Percentiles rank a stretch among this genome's conserved stretches.
phyloP scores from a whole-genome alignment of 129 eudicot genomes.

The Saussurea involucrata region DNA sequence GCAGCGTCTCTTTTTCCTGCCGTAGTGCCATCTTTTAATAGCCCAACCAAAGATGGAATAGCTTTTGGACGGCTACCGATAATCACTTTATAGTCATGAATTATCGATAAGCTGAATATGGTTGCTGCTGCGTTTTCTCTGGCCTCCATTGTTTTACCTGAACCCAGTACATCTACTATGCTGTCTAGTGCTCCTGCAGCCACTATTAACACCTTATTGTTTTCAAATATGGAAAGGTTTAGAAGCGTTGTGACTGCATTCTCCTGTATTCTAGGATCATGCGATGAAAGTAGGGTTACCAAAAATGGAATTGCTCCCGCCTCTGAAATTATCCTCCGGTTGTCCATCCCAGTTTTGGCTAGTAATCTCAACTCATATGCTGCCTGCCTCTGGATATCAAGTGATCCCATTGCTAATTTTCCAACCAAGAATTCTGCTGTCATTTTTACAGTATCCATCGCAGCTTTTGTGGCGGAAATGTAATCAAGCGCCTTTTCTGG shows the following conservation, averaged over 20 bases:
- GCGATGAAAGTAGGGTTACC: slow-evolving; percentile 53
- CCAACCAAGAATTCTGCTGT: slow-evolving; percentile 77
- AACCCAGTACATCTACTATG: slow-evolving; percentile 48
- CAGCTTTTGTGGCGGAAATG: slow-evolving; percentile 62
- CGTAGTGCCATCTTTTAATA: slow-evolving; percentile 64
- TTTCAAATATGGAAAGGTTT: slow-evolving; percentile 84
- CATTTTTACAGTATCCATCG: slow-evolving; percentile 66
- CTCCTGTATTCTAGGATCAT: slow-evolving; percentile 73
- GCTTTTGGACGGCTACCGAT: slow-evolving; percentile 76
- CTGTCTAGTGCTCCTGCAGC: slow-evolving; percentile 75
- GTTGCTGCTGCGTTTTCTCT: slow-evolving; percentile 91
- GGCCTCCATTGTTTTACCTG: slow-evolving; percentile 76
- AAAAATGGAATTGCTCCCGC: slow-evolving; percentile 92
- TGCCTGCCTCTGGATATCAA: slow-evolving; percentile 65
- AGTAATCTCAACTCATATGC: slow-evolving; percentile 71
- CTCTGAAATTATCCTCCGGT: slow-evolving; percentile 69
- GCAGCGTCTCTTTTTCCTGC: slow-evolving; percentile 86
- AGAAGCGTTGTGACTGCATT: slow-evolving; percentile 78
- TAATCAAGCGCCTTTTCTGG: slow-evolving; percentile 62
- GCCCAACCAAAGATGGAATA: slow-evolving; percentile 58
- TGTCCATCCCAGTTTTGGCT: slow-evolving; percentile 80
- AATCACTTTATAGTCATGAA: slow-evolving; percentile 58
- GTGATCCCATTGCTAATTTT: slow-evolving; percentile 70
- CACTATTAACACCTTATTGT: slow-evolving; percentile 72
- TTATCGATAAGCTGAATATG: slow-evolving; percentile 64